Evolutionary conservation across 225 moss, liverwort and hornwort species (phyloP), one percentile per base, ranked within the genome.

Genomic region (Sphagnum contortum): DNA sequence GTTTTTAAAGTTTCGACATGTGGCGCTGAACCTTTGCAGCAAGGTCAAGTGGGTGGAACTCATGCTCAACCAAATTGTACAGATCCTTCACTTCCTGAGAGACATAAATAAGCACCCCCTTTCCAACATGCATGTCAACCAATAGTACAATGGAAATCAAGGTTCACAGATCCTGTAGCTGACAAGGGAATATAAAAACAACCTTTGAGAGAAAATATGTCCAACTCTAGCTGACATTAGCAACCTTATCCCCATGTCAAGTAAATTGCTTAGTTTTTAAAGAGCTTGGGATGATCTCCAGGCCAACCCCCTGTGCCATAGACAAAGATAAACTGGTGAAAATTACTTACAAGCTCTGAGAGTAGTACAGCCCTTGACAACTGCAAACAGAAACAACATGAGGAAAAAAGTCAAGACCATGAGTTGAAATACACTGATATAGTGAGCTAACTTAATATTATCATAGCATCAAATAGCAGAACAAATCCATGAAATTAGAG

Each of bases 41-140:
- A 8, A 96, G 83, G 72, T 96, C 96, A 63, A 96, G 70, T 3
- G 92, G 96, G 64, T 96, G 96, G 58, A 92, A 92, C 69, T 96
- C 92, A 48, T 77, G 88, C 63, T 96, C 96, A 61, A 96, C 64
- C 57, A 96, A 69, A 59, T 68, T 82, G 68, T 81, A 92, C 47
- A 96, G 71, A 67, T 96, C 96, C 73, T 89, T 96, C 69, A 96
- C 96, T 64, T 96, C 92, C 9, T 83, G 72, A 1, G 87, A 73
- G 49, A 96, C 96, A 55, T 96, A 96, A 0, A 88, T 90, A 92
- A 96, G 79, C 3, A 96, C 88, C 62, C 96, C 96, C 77, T 96
- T 96, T 0, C 88, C 81, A 68, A 90, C 91, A 91, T 94, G 74
- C 59, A 45, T n/a, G n/a, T n/a, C n/a, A n/a, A n/a, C n/a, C n/a